phyloP scores from a whole-genome alignment of 1,284 basidiomycete genomes.

The Afroboletus lepidellus region DNA sequence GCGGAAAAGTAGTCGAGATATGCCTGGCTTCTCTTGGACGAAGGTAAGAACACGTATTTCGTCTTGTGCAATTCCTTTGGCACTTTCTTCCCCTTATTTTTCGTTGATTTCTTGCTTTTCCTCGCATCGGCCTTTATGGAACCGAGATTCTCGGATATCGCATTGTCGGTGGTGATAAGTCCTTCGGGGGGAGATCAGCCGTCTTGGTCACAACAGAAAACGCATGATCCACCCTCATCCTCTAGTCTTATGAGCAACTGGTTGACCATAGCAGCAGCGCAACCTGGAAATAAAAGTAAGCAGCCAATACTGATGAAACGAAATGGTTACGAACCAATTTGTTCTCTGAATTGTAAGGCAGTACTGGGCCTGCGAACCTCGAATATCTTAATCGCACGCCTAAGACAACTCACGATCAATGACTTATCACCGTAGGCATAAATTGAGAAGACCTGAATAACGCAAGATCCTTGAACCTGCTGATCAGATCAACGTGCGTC shows the following conservation, averaged over 20 bases:
- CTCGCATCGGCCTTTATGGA: slow-evolving; percentile 41
- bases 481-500: slow-evolving; percentile 56
- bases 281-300: slow-evolving; percentile 40
- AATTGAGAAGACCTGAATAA: slow-evolving; percentile 55
- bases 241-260: slow-evolving; percentile 69
- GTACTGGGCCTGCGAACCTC: slow-evolving; percentile 51
- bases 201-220: slow-evolving; percentile 1
- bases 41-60: slow-evolving; percentile 55
- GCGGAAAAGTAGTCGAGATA: slow-evolving; percentile 72
- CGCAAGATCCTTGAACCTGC: slow-evolving; percentile 63
- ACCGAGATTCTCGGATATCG: slow-evolving; percentile 50
- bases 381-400: slow-evolving; percentile 71
- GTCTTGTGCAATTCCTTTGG: slow-evolving; percentile 56
- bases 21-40: slow-evolving; percentile 41
- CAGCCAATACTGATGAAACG: slow-evolving; percentile 1
- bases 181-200: slow-evolving; percentile 38
- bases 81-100: slow-evolving; percentile 45
- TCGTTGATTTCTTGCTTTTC: slow-evolving; percentile 43
- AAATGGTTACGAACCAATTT: slow-evolving; percentile 49
- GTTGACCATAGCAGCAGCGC: slow-evolving; percentile 51
- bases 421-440: background rate
- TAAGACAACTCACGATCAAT: slow-evolving; percentile 29
- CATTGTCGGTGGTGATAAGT: slow-evolving; percentile 55
- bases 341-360: slow-evolving; percentile 54
- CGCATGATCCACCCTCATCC: slow-evolving; percentile 52